phyloP scores from a whole-genome alignment of 805 yeast species.

The Novakomyces olei region DNA sequence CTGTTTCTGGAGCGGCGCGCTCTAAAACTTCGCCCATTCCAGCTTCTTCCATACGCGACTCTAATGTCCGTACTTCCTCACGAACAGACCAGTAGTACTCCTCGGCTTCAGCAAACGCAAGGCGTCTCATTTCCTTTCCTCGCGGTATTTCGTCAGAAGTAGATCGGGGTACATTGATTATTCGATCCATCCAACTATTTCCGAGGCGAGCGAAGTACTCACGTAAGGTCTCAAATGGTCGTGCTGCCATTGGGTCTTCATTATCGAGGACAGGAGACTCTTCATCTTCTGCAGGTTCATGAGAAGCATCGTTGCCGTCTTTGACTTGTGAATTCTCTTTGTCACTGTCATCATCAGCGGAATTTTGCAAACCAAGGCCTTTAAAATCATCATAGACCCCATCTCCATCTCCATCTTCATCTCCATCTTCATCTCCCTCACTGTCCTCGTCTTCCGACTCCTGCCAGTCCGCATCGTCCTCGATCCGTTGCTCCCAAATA shows the following conservation, averaged over 20 bases:
- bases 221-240: slow-evolving; percentile 68
- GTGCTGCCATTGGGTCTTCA: slow-evolving; percentile 52
- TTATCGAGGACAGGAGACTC: slow-evolving; percentile 25
- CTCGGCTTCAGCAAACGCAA: too few relatives aligned
- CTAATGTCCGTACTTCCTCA: too few relatives aligned
- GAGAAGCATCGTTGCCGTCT: slow-evolving; percentile 21
- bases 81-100: too few relatives aligned
- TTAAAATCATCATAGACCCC: too few relatives aligned
- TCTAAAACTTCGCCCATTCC: too few relatives aligned
- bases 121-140: slow-evolving; percentile 73
- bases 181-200: slow-evolving; percentile 76
- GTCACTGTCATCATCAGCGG: slow-evolving; percentile 54
- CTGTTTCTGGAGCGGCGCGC: too few relatives aligned
- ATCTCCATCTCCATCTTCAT: too few relatives aligned
- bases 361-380: too few relatives aligned
- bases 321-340: slow-evolving; percentile 43
- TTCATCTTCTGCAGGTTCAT: slow-evolving; percentile 14
- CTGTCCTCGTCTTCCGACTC: slow-evolving; percentile 11
- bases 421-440: slow-evolving; percentile 28
- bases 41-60: too few relatives aligned
- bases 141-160: slow-evolving; percentile 45
- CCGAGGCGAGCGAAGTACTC: slow-evolving; percentile 74
- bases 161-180: slow-evolving; percentile 17
- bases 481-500: slow-evolving; percentile 60
- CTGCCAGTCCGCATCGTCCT: slow-evolving; percentile 28